These are phyloP conservation scores for Paracorniculantispora psalliotae DNA, from an alignment of 2,329 filamentous ascomycete genomes.

Conservation along the genomic window DNA sequence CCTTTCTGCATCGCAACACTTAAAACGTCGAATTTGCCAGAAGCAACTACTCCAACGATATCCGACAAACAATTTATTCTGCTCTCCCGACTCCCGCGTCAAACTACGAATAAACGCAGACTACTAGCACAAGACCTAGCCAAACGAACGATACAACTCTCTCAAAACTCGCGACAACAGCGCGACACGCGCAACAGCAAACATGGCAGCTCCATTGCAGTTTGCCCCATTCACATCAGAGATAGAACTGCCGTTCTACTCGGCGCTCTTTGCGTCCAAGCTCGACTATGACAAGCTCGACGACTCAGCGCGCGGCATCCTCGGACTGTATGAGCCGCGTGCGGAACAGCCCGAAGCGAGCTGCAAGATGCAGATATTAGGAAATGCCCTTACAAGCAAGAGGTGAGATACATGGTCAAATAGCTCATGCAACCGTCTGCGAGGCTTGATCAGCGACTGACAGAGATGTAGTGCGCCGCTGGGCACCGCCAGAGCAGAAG, in stretches of 20 bases:
- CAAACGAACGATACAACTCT: background rate
- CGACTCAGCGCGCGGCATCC: conserved; percentile 79
- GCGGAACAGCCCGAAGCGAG: conserved; percentile 68
- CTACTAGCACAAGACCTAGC: background rate
- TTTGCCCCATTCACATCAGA: conserved; percentile 91
- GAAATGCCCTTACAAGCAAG: conserved; percentile 76
- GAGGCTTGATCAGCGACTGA: conserved; percentile 2
- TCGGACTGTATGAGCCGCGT: conserved; percentile 85
- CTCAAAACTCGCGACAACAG: background rate
- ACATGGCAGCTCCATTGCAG: conserved; percentile 50
- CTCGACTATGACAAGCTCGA: conserved; percentile 97
- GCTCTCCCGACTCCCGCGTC: no score
- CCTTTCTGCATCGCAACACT: background rate
- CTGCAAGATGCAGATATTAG: conserved; percentile 85
- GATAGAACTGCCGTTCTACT: conserved; percentile 93
- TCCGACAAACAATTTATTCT: background rate
- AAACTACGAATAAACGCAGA: background rate
- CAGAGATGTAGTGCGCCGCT: conserved; percentile 52
- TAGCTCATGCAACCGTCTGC: no score
- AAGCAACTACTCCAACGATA: background rate
- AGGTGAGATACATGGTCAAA: conserved; percentile 57
- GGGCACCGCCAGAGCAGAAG: conserved; percentile 76
- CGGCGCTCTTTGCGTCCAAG: conserved; percentile 84
- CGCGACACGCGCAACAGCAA: conserved; percentile 18
- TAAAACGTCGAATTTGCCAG: background rate